Evolutionary conservation across 495 filamentous ascomycete species (phyloP), one percentile per base, ranked within the genome.

Genomic region (Haplographium delicatum): DNA sequence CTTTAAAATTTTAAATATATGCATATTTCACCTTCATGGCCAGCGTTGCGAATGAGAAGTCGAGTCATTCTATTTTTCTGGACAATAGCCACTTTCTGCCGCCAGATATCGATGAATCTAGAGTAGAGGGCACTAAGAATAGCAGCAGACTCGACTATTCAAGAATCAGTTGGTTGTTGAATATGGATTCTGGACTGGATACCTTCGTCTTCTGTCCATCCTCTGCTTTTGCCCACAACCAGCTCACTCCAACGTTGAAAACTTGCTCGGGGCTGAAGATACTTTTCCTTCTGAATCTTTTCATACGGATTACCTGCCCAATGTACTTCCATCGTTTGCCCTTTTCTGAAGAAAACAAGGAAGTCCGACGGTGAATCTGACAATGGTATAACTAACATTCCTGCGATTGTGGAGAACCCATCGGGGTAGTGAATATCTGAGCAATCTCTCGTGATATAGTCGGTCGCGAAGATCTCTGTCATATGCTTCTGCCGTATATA

Each of bases 281-380:
- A 87, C 5, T 74, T 65, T 1, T 81, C 85, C 4, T 83, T 84
- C 50, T 77, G 71, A 56, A 72, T 75, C 56, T 88, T 91, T 33
- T 91, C 86, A 59, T 96, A 88, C 0, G 91, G 91, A 61, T 96
- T 96, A 1, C 91, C 91, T 0, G 89, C 91, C 90, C 91, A 96
- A 5, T 40, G 24, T 54, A 95, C 86, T 53, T 91, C 82, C 38
- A 74, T 82, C 11, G 84, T 53, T 53, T 91, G 85, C 1, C 88
- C 82, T 50, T 79, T 86, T 8, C 91, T 80, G 67, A 95, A 95
- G 61, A 96, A 94, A 0, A 89, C 85, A 31, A 96, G 91, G 60
- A 96, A 96, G 53, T 96, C 91, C 28, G 65, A 65, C 7, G 89
- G 90, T 39, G 78, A 77, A 7, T 78, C 66, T 8, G 86, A 89